Conservation (phyloP, 2,329 filamentous ascomycete genomes). For the Endoconidiophora polonica region DNA sequence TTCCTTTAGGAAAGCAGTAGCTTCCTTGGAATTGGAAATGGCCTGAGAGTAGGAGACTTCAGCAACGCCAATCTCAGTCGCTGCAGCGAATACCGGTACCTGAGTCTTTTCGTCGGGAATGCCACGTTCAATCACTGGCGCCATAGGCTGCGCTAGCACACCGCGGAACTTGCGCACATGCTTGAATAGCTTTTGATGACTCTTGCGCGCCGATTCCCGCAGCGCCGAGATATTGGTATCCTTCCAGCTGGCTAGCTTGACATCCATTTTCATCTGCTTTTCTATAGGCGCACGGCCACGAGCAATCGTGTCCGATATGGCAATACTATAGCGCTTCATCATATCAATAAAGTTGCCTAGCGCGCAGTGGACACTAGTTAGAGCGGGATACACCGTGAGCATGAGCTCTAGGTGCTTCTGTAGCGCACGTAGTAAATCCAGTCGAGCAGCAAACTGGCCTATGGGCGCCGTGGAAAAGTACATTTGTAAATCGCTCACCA, state of each 20-base stretch:
- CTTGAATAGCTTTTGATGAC: slow-evolving; percentile 82
- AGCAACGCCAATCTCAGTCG: slow-evolving; percentile 1
- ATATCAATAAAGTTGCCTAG: slow-evolving; percentile 63
- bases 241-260: slow-evolving; percentile 91
- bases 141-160: slow-evolving; percentile 61
- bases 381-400: slow-evolving; percentile 35
- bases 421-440: slow-evolving; percentile 51
- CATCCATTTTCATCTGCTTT: slow-evolving; percentile 82
- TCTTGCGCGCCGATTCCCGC: slow-evolving; percentile 73
- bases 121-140: slow-evolving; percentile 41
- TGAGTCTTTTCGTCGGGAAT: slow-evolving; percentile 32
- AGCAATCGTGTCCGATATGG: slow-evolving; percentile 46
- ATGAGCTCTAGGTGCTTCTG: slow-evolving; percentile 47
- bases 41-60: not conserved
- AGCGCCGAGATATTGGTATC: slow-evolving; percentile 88
- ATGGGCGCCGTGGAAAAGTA: slow-evolving; percentile 68
- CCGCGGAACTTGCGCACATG: slow-evolving; percentile 78
- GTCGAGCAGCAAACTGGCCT: slow-evolving; percentile 61
- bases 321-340: slow-evolving; percentile 52
- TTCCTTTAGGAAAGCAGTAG: slow-evolving; percentile 18
- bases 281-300: slow-evolving; percentile 62
- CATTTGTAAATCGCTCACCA: slow-evolving; percentile 58
- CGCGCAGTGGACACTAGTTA: slow-evolving; percentile 44
- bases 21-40: not conserved
- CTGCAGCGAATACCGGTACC: slow-evolving; percentile 13